Base-by-base conservation (phyloP, 345 rosid species). In the Odontarrhena argentea region DNA sequence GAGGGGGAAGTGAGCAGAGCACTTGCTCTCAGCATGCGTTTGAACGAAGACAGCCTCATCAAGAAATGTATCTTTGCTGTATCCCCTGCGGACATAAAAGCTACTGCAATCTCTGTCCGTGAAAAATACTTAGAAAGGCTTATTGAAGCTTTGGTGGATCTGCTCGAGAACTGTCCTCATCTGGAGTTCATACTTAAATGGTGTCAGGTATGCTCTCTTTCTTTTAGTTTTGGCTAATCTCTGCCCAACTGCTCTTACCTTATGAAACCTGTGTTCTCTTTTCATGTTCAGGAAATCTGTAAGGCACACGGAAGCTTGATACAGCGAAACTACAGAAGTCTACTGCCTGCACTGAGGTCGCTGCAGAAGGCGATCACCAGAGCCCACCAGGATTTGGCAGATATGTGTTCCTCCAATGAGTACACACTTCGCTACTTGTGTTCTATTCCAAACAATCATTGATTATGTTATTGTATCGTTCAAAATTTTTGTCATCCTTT, bases 311-410 rank as follows among this genome's bases (percentile, higher is more conserved):
- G 97, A 34, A 88, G 71, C 74, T 74, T 80, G 13, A 88, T 94
- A 53, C 91, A 88, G 54, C 92, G 88, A 70, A 88, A 84, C 68
- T 88, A 87, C 49, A 85, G 95, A 72, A 79, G 72, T 52, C 77
- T 94, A 55, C 87, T 91, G 65, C 97, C 99, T 15, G 80, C 92
- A 48, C 70, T 91, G 61, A 86, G 86, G 78, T 85, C 89, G 41
- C 76, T 87, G 79, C 97, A 91, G 73, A 94, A 91, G 83, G 91
- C 88, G 7, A 79, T 91, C 45, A 85, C 96, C 24, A 84, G 90
- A 74, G 81, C 80, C 26, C 99, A 94, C 73, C 97, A 88, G 78
- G 97, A 94, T 74, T 71, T 94, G 67, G 86, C 93, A 18, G 99
- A 91, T 64, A 91, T 84, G 47, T 94, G 96, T 80, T 83, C 97